Conservation (phyloP, 257 asterid genomes). For the Solanum boliviense region DNA sequence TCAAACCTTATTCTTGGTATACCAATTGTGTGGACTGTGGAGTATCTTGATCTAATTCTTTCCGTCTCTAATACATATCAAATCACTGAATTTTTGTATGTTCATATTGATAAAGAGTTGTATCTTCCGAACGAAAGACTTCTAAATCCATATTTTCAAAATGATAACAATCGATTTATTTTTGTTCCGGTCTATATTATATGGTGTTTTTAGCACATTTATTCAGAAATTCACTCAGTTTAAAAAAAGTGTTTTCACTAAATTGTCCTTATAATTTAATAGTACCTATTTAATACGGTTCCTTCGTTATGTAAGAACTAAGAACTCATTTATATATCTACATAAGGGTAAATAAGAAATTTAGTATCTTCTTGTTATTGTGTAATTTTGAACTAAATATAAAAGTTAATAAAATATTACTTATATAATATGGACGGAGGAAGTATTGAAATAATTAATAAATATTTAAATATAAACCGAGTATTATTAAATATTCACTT, state of each 20-base stretch:
- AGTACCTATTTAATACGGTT: background rate
- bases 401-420: too few species aligned
- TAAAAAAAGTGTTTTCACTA: background rate
- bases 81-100: background rate
- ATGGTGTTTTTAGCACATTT: background rate
- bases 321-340: background rate
- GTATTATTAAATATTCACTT: too few species aligned
- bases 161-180: background rate
- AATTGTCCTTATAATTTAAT: background rate
- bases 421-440: background rate
- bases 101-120: too few species aligned
- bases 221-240: background rate
- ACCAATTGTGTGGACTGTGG: background rate
- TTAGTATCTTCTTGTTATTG: background rate
- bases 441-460: too few species aligned
- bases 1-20: background rate
- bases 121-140: background rate
- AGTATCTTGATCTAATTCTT: background rate
- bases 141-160: too few species aligned
- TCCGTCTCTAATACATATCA: background rate
- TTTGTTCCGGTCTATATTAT: background rate
- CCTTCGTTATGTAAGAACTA: background rate
- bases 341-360: background rate
- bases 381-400: background rate
- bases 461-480: too few species aligned